Conservation (phyloP, 1,284 basidiomycete genomes). For the Cerioporus squamosus region DNA sequence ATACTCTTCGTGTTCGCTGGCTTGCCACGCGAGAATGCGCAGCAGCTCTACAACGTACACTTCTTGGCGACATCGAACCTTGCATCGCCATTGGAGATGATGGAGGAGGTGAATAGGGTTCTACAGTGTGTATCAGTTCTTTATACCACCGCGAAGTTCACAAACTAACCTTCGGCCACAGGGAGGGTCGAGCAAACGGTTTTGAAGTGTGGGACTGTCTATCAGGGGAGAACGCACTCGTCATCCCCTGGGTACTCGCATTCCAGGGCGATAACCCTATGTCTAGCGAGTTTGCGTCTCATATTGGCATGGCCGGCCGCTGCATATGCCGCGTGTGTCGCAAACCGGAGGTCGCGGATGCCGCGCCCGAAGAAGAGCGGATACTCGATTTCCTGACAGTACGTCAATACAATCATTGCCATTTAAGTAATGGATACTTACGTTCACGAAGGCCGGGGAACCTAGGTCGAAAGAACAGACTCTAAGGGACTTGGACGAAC, state of each 20-base stretch:
- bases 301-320: constrained; percentile 44
- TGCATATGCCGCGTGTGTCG: constrained; percentile 43
- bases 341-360: too few species aligned
- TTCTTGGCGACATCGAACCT: not conserved
- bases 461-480: not conserved
- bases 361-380: not conserved
- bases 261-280: constrained; percentile 49
- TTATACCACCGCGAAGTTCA: too few species aligned
- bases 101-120: too few species aligned
- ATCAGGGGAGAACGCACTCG: too few species aligned
- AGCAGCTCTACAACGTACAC: not conserved
- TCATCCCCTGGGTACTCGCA: not conserved
- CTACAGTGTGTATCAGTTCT: too few species aligned
- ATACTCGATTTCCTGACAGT: not conserved
- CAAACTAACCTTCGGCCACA: too few species aligned
- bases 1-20: not conserved
- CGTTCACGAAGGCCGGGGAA: too few species aligned
- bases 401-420: too few species aligned
- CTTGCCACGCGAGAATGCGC: not conserved
- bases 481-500: not conserved
- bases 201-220: too few species aligned
- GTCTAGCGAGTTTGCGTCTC: constrained; percentile 47
- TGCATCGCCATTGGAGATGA: not conserved
- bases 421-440: too few species aligned
- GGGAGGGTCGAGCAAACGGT: too few species aligned